A percentile compares a stretch with the other conserved stretches of the same genome.
Conservation (phyloP, 1,284 basidiomycete species). For the Phylloporus gajari region DNA sequence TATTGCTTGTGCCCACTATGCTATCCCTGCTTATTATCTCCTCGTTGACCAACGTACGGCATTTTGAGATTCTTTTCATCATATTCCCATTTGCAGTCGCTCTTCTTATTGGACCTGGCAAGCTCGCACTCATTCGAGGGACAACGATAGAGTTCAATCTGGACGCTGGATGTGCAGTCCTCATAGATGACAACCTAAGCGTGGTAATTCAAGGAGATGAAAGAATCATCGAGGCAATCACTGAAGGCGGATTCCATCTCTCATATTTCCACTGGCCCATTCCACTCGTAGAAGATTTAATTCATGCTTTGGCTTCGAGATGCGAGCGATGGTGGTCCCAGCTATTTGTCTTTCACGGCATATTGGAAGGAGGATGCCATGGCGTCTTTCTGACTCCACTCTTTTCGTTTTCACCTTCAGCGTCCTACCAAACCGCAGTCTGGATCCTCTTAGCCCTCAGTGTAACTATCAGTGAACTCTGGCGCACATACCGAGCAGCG, state of each 20-base stretch:
- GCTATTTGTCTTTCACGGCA: constrained; percentile 16
- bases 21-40: constrained; percentile 20
- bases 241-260: constrained; percentile 31
- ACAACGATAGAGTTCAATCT: constrained; percentile 17
- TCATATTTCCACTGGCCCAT: constrained; percentile 17
- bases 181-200: constrained; percentile 30
- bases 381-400: constrained; percentile 15
- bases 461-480: too few relatives aligned
- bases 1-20: constrained; percentile 29
- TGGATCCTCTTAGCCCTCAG: too few relatives aligned
- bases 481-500: too few relatives aligned
- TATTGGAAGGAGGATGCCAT: constrained; percentile 32
- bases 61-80: constrained; percentile 11
- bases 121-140: constrained; percentile 26
- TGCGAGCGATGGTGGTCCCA: constrained; percentile 14
- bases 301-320: background rate
- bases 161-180: constrained; percentile 24
- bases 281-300: background rate
- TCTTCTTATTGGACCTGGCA: constrained; percentile 28
- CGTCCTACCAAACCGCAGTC: too few relatives aligned
- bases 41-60: constrained; percentile 17
- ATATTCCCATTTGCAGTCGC: constrained; percentile 20
- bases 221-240: constrained; percentile 27
- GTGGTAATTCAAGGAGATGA: constrained; percentile 30
- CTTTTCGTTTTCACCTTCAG: constrained; percentile 26